Evolutionary conservation across 305 asterid genomes (phyloP).

Genomic region (Fraxinus ornus): DNA sequence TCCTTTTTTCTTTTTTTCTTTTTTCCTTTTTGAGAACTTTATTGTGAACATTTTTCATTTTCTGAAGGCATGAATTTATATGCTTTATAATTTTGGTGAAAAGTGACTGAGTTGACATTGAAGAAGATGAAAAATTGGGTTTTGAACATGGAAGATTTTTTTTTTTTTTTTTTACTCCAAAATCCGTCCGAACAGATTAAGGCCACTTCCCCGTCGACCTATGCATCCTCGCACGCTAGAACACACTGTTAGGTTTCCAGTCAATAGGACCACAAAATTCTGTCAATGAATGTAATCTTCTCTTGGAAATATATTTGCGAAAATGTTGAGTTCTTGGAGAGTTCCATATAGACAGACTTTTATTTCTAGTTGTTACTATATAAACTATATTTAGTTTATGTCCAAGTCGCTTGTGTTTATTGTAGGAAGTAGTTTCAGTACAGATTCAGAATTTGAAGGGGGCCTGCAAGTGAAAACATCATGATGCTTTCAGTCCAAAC

Average conservation of each 20-base stretch:
- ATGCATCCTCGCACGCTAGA: neutral
- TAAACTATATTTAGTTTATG: neutral
- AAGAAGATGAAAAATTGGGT: neutral
- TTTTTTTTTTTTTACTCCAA: neutral
- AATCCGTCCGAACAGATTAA: neutral
- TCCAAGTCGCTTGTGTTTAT: neutral
- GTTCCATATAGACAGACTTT: neutral
- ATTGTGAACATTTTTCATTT: neutral
- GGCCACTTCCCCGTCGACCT: neutral
- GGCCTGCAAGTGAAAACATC: neutral
- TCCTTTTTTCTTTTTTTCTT: neutral
- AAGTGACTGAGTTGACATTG: neutral
- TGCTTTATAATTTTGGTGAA: neutral
- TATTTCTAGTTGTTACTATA: neutral
- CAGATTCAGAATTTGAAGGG: neutral
- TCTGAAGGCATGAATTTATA: neutral
- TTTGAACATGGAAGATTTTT: neutral
- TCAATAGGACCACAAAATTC: neutral
- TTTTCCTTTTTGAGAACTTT: neutral
- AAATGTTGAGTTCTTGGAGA: neutral
- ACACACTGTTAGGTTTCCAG: neutral
- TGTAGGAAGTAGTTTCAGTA: neutral
- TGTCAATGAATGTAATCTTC: neutral
- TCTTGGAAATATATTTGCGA: neutral
- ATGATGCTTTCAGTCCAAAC: neutral